Base-by-base conservation (phyloP, 164 flowering plant species). In the Litsea cubeba region DNA sequence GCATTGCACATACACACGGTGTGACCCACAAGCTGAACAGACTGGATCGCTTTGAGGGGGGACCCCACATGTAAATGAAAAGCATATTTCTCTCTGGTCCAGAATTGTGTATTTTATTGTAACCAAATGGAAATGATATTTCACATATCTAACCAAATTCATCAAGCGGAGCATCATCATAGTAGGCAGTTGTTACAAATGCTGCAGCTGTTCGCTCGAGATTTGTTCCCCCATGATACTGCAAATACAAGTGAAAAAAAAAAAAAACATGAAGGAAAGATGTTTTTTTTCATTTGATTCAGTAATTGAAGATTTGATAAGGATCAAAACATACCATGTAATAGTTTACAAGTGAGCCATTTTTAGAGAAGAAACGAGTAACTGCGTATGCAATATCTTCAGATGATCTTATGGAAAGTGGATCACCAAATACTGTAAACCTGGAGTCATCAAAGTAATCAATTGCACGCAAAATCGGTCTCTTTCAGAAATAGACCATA, bases 181-280 rank as follows among this genome's bases (percentile, higher is more conserved):
- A 90, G 84, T 92, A 92, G 60, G 90, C 88, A 30, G 97, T 89
- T 7, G 91, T 85, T n/a, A 84, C 85, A 49, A 86, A 92, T 8
- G 83, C 75, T 5, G 97, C 80, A 60, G 81, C 66, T 20, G 91
- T 86, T 79, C 95, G 80, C 5, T 90, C 97, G 69, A 84, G 87
- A 73, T 92, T 92, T 11, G 97, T 92, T 62, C 95, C 97, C 10
- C 95, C 94, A 75, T 90, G 82, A 74, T 89, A 91, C 97, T 92
- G 81, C 24, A 17, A 40, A n/a, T 63, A 24, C 14, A 51, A 35
- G 25, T 11, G 23, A 25, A 54, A 35, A n/a, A 20, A n/a, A 20
- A n/a, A 20, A 54, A 40, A 26, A 1, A 17, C 11, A 46, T 3
- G 7, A 46, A 62, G 49, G 17, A 6, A 28, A 40, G 32, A 68